Conservation (phyloP, 768 basidiomycete genomes). For the Trametes elegans region DNA sequence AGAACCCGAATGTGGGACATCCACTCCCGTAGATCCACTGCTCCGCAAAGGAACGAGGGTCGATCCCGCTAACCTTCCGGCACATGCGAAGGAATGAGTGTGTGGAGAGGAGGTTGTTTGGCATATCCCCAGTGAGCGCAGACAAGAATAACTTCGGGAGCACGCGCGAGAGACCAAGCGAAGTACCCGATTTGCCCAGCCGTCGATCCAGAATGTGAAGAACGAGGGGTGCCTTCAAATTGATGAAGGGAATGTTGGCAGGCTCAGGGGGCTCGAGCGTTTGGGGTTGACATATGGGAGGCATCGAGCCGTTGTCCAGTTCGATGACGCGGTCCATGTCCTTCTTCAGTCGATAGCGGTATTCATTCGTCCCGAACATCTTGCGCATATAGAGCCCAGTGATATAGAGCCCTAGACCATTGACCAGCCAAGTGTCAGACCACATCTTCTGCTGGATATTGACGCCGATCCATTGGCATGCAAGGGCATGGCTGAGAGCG, state of each 20-base stretch:
- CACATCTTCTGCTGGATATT: slow-evolving; percentile 92
- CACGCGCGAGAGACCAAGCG: slow-evolving; percentile 90
- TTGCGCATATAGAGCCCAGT: slow-evolving; percentile 84
- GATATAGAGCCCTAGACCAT: slow-evolving; percentile 89
- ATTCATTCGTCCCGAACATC: slow-evolving; percentile 94
- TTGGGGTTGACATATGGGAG: slow-evolving; percentile 91
- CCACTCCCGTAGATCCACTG: slow-evolving; percentile 99
- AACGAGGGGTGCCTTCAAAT: slow-evolving; percentile 94
- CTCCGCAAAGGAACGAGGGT: slow-evolving; percentile 89
- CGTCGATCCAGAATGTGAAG: slow-evolving; percentile 93
- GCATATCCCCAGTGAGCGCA: slow-evolving; percentile 88
- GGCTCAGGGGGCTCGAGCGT: slow-evolving; percentile 82
- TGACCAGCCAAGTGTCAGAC: slow-evolving; percentile 96
- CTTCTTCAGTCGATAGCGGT: slow-evolving; percentile 90
- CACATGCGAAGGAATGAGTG: slow-evolving; percentile 89
- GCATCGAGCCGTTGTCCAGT: slow-evolving; percentile 84
- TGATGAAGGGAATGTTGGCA: slow-evolving; percentile 80
- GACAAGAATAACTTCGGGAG: slow-evolving; percentile 94
- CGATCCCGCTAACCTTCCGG: slow-evolving; percentile 90
- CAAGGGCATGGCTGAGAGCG: slow-evolving; percentile 81
- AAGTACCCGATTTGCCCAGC: slow-evolving; percentile 92
- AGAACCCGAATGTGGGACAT: slow-evolving; percentile 87
- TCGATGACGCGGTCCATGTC: slow-evolving; percentile 93
- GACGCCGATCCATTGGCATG: slow-evolving; percentile 95
- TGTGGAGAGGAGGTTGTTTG: slow-evolving; percentile 83